Evolutionary conservation across 257 asterid species (phyloP).

Genomic region (Oldenlandia corymbosa): DNA sequence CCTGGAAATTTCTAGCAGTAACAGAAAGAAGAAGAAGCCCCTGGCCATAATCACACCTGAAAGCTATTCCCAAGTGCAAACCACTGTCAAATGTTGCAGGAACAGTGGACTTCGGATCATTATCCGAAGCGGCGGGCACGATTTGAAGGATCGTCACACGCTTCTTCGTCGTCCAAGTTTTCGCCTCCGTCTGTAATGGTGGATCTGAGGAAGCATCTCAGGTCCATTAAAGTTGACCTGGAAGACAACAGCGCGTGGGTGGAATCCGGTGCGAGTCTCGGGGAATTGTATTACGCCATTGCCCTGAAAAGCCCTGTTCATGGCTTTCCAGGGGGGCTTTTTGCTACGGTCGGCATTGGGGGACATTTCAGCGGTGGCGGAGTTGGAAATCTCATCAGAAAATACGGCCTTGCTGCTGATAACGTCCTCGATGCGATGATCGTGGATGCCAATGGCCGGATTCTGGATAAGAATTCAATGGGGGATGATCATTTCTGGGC

Average conservation of each 20-base stretch:
- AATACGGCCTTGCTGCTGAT: slow-evolving; percentile 33
- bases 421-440: slow-evolving; percentile 47
- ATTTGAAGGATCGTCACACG: neutral
- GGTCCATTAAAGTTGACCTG: slow-evolving; percentile 29
- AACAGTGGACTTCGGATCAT: slow-evolving; percentile 24
- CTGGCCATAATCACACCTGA: slow-evolving; percentile 36
- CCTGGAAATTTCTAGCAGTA: slow-evolving; percentile 21
- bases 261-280: slow-evolving; percentile 50
- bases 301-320: slow-evolving; percentile 5
- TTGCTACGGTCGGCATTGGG: slow-evolving; percentile 39
- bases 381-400: slow-evolving; percentile 32
- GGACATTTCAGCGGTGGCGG: slow-evolving; percentile 64
- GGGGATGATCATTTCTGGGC: slow-evolving; percentile 11
- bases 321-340: neutral
- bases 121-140: slow-evolving; percentile 49
- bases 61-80: slow-evolving; percentile 24
- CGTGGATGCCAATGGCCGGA: slow-evolving; percentile 36
- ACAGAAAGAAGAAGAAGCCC: slow-evolving; percentile 23
- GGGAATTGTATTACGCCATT: slow-evolving; percentile 43
- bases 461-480: slow-evolving; percentile 1
- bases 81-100: slow-evolving; percentile 32
- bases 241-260: slow-evolving; percentile 44
- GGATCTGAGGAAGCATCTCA: slow-evolving; percentile 21
- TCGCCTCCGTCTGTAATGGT: slow-evolving; percentile 25
- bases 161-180: slow-evolving; percentile 18